Evolutionary conservation across 768 basidiomycete genomes (phyloP), one percentile per base, ranked within the genome.

Genomic region (Auriscalpium vulgare): DNA sequence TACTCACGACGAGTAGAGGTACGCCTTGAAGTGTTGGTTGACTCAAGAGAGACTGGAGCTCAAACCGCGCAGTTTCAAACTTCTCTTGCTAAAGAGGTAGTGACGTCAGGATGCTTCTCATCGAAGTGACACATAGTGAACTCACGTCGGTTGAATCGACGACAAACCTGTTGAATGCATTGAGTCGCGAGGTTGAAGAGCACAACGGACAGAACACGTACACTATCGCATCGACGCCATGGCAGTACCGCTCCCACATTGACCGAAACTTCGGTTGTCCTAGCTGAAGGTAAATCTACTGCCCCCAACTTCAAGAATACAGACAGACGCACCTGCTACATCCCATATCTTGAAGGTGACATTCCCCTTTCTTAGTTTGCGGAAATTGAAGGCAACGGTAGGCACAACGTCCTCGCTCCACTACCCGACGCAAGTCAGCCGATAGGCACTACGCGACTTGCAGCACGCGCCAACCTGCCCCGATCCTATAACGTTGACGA

Each of bases 341-440:
- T 97, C 94, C 94, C 94, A 97, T 49, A 97, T 84, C 69, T 93
- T 95, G 66, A 97, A 74, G 0, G 89, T 91, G 1, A 95, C 84
- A 57, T 92, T 95, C 11, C 91, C 92, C 65, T 91, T 92, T 59
- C 86, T 77, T 11, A 95, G 85, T 68, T 90, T 91, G 17, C 90
- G 79, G 64, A 93, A 84, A 63, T 93, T 94, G 75, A 93, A 97
- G 8, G 93, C 91, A 19, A 97, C 88, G 1, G 94, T 97, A 0
- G 94, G 94, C 0, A 93, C 93, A n/a, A 94, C 91, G 54, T 95
- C 94, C 74, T 95, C 91, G 57, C 88, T 91, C 88, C 91, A 97
- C 83, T 95, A 70, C 38, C 21, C 65, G 10, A 50, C 11, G 37
- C 35, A 19, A 47, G 35, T 49, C 7, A 48, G 37, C 10, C n/a